phyloP scores from a whole-genome alignment of 306 rosid species.

The Acacia melanoxylon region DNA sequence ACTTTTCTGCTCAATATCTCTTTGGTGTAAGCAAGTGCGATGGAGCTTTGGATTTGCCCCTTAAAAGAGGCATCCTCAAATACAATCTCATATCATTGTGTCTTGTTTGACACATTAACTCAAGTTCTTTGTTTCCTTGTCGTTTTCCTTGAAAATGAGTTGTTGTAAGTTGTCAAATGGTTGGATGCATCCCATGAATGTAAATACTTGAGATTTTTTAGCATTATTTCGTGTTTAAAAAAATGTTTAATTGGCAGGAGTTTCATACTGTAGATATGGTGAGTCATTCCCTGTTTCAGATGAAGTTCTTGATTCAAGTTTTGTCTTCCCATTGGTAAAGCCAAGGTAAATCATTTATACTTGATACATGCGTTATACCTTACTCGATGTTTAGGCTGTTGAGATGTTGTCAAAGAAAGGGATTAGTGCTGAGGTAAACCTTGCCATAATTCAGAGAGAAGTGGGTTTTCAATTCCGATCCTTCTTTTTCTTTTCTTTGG shows the following conservation, averaged over 20 bases:
- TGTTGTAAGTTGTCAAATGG: conserved; percentile 28
- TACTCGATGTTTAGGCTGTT: conserved; percentile 74
- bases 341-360: conserved; percentile 68
- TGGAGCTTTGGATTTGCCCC: neutral
- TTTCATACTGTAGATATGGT: conserved; percentile 69
- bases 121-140: neutral
- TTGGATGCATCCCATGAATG: conserved; percentile 16
- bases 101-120: neutral
- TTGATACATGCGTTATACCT: conserved; percentile 17
- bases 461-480: neutral
- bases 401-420: conserved; percentile 88
- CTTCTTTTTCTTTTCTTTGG: no score
- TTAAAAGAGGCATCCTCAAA: no score
- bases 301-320: conserved; percentile 98
- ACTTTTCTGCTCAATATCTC: neutral
- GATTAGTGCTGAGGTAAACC: conserved; percentile 87
- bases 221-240: conserved; percentile 8
- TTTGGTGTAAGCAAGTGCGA: neutral
- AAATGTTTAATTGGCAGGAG: conserved; percentile 29
- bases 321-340: conserved; percentile 94
- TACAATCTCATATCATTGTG: no score
- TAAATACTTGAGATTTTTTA: conserved; percentile 17
- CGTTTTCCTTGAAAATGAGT: no score
- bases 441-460: conserved; percentile 15
- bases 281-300: conserved; percentile 96